Base-by-base conservation (phyloP, 2,329 filamentous ascomycete species). In the Ophioceras dolichostomum region DNA sequence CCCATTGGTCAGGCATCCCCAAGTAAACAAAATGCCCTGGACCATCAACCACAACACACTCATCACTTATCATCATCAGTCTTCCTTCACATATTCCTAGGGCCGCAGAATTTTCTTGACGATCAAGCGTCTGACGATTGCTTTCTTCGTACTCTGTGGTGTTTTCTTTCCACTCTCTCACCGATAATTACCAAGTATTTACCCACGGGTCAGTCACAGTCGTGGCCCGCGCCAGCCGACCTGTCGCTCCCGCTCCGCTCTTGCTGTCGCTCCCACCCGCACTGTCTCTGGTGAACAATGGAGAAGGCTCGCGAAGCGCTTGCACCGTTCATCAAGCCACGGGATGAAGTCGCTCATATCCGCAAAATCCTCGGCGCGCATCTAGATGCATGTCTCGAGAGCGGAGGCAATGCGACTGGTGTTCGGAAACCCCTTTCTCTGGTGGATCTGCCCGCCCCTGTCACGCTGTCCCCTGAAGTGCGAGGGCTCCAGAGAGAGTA, bases 331-430 rank as follows among this genome's bases (percentile, higher is more conserved):
- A 59, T 78, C 39, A 72, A 70, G 36, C 64, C 69, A 20, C 65
- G 73, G 19, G 71, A 77, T 40, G 70, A 79, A 45, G 62, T 67
- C 34, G 59, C 65, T 26, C 68, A 69, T 33, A 70, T 79, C 39
- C 64, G 71, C 43, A 68, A 67, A 35, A 57, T 76, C 21, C 49
- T 77, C 32, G 64, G 70, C 30, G 61, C 69, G 16, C 65, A 76
- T 44, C 56, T 80, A 4, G 64, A 62, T 20, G 61, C 65, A 17
- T 64, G 60, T 44, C 49, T 69, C 14, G 55, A 62, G 13, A 55
- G 61, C 41, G 61, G 57, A n/a, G 53, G 61, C 20, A 50, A 62
- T n/a, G 34, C 19, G 35, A 37, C 17, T 14, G 27, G 13, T 19
- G 21, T 10, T 28, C 36, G 53, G 31, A 59, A 57, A 17, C 67